Evolutionary conservation across 2,329 filamentous ascomycete species (phyloP).

Genomic region (Aspergillus neotritici): DNA sequence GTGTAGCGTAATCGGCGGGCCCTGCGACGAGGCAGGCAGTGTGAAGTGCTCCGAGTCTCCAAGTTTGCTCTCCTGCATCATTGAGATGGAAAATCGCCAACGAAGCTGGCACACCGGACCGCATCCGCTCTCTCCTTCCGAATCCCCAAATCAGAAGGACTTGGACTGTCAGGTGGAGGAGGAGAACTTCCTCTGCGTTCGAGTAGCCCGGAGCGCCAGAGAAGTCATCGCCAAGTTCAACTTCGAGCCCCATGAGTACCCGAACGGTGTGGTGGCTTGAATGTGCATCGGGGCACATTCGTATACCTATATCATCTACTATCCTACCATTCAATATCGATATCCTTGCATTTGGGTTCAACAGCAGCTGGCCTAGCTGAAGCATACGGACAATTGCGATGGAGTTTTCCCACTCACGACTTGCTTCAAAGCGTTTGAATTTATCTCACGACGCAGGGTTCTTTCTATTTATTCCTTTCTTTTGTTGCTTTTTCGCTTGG

Average conservation of each 20-base stretch:
- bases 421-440: too few relatives aligned
- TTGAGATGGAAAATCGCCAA: constrained; percentile 40
- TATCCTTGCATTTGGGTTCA: background rate
- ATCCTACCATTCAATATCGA: background rate
- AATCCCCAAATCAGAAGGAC: constrained; percentile 5
- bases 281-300: background rate
- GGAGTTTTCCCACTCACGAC: too few relatives aligned
- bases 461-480: too few relatives aligned
- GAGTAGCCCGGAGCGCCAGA: constrained; percentile 31
- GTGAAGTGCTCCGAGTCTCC: constrained; percentile 29
- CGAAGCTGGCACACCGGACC: constrained; percentile 37
- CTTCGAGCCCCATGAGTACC: constrained; percentile 33
- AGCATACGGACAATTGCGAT: too few relatives aligned
- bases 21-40: constrained; percentile 17
- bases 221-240: constrained; percentile 30
- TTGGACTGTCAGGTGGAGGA: constrained; percentile 16
- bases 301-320: background rate
- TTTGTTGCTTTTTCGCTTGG: too few relatives aligned
- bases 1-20: constrained; percentile 31
- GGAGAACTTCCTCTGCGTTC: constrained; percentile 29
- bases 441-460: too few relatives aligned
- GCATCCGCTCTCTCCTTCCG: constrained; percentile 14
- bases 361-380: too few relatives aligned
- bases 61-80: constrained; percentile 33
- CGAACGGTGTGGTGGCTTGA: constrained; percentile 17